These are phyloP conservation scores for Hanseniaspora pseudoguilliermondii DNA, from an alignment of 805 yeast genomes.

Conservation along the genomic window DNA sequence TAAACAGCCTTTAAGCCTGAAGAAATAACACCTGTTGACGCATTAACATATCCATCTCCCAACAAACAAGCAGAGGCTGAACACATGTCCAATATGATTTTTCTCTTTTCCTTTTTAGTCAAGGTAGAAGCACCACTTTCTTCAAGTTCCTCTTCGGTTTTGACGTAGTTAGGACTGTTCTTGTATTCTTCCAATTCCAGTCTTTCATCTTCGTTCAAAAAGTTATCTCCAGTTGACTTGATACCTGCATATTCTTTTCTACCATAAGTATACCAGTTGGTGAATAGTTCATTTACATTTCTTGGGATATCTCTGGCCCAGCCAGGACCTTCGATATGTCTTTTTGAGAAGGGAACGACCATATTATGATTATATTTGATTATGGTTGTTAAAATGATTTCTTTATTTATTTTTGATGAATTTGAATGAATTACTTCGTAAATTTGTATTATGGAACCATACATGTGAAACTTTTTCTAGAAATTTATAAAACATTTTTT, in stretches of 20 bases:
- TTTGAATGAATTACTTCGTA: too few species aligned
- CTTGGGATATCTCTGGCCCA: conserved; percentile 40
- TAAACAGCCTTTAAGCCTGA: conserved; percentile 58
- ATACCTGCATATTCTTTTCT: conserved; percentile 5
- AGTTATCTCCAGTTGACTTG: neutral
- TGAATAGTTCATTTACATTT: conserved; percentile 26
- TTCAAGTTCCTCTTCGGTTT: conserved; percentile 6
- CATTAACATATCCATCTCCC: conserved; percentile 86
- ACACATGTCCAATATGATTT: conserved; percentile 7
- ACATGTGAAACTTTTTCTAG: neutral
- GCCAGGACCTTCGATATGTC: conserved; percentile 17
- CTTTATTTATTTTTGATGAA: too few species aligned
- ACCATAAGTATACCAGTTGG: conserved; percentile 8
- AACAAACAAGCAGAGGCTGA: conserved; percentile 33
- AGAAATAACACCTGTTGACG: conserved; percentile 66
- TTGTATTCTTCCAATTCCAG: conserved; percentile 5
- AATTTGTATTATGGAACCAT: neutral
- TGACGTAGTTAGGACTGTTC: conserved; percentile 3
- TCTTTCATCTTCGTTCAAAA: neutral
- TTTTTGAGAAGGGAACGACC: conserved; percentile 7
- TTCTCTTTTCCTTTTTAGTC: conserved; percentile 7
- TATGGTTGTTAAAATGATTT: too few species aligned
- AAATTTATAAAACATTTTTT: too few species aligned
- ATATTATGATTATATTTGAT: neutral
- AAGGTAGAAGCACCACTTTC: neutral